Evolutionary conservation across 768 basidiomycete species (phyloP).

Genomic region (Amanita polypyramis): DNA sequence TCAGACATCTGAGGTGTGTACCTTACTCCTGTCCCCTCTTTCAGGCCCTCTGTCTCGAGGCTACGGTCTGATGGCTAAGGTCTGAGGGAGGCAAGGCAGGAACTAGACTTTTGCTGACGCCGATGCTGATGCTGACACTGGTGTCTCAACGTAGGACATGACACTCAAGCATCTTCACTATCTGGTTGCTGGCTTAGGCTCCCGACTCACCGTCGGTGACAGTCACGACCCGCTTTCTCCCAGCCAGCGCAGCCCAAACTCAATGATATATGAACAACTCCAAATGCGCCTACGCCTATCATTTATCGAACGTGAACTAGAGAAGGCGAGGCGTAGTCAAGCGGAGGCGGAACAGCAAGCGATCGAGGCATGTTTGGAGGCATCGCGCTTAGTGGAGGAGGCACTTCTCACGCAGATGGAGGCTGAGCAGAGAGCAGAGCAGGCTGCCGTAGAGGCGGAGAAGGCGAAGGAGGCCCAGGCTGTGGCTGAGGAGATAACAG

Average conservation of each 20-base stretch:
- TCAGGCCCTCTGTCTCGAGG: too few relatives aligned
- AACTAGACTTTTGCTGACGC: too few relatives aligned
- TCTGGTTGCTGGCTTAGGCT: too few relatives aligned
- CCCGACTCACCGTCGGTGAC: too few relatives aligned
- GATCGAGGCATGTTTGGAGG: not conserved
- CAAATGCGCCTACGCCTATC: not conserved
- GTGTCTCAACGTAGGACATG: not conserved
- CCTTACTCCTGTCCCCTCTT: not conserved
- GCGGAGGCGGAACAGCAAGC: conserved; percentile 1
- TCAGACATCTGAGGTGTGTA: not conserved
- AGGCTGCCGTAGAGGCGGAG: not conserved
- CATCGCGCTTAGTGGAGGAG: not conserved
- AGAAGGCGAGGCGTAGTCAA: not conserved
- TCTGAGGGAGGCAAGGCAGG: too few relatives aligned
- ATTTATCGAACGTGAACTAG: not conserved
- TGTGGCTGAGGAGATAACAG: not conserved
- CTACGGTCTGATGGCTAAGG: too few relatives aligned
- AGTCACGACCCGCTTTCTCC: too few relatives aligned
- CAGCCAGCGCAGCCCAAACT: not conserved
- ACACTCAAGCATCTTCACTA: not conserved
- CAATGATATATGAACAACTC: not conserved
- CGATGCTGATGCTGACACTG: too few relatives aligned
- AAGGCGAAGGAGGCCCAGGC: not conserved
- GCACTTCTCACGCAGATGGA: not conserved
- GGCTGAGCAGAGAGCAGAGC: not conserved